Evolutionary conservation across 108 stramenopile species (phyloP).

Genomic region (Fistulifera pelliculosa): DNA sequence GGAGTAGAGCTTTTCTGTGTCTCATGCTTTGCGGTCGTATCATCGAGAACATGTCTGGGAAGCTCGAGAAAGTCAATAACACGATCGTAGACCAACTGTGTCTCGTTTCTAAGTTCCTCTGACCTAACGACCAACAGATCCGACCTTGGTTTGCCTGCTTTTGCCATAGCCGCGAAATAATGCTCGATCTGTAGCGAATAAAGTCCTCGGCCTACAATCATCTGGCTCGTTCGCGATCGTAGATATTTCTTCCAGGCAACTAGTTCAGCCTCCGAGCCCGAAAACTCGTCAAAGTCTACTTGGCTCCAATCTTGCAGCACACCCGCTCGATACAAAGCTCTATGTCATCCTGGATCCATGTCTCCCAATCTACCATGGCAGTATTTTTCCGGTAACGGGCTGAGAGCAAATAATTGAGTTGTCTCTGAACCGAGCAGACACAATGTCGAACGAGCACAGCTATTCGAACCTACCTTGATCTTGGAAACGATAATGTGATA

Average conservation of each 20-base stretch:
- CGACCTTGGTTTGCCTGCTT: slow-evolving; percentile 10
- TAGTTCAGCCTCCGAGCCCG: slow-evolving; percentile 29
- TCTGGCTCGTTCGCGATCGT: slow-evolving; percentile 50
- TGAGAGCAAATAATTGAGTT: too few species aligned
- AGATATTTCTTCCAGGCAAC: slow-evolving; percentile 46
- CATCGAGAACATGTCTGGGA: slow-evolving; percentile 1
- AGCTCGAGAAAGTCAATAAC: slow-evolving; percentile 19
- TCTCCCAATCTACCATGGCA: slow-evolving; percentile 27
- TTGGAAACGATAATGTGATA: slow-evolving; percentile 19
- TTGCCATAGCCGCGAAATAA: slow-evolving; percentile 58
- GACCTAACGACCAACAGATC: slow-evolving; percentile 47
- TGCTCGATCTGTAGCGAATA: slow-evolving; percentile 83
- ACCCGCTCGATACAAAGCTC: slow-evolving; percentile 42
- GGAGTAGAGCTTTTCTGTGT: slow-evolving; percentile 1
- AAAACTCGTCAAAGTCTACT: slow-evolving; percentile 34
- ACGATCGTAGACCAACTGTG: slow-evolving; percentile 12
- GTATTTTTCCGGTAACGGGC: slow-evolving; percentile 24
- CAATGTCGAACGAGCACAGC: too few species aligned
- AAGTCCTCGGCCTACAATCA: slow-evolving; percentile 68
- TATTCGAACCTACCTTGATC: slow-evolving; percentile 36
- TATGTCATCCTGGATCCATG: slow-evolving; percentile 71
- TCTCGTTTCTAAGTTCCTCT: slow-evolving; percentile 49
- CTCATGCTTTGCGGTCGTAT: neutral
- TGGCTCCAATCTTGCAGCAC: slow-evolving; percentile 48
- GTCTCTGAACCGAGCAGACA: too few species aligned